A percentile compares a stretch with the other conserved stretches of the same genome.
phyloP scores from a whole-genome alignment of 106 monocot genomes.

The Allium cepa region DNA sequence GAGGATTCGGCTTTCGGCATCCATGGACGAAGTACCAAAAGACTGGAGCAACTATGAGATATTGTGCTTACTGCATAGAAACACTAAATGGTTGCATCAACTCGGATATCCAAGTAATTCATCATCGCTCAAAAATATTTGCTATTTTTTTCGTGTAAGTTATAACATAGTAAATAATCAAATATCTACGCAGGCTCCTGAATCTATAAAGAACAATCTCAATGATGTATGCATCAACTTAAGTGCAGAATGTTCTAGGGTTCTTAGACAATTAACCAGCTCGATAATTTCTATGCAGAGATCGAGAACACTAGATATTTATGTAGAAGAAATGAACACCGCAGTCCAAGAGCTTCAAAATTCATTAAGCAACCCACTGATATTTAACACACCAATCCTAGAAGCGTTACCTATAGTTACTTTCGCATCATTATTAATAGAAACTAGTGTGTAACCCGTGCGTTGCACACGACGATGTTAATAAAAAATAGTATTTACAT shows the following conservation, averaged over 20 bases:
- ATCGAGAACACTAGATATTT: conserved; percentile 17
- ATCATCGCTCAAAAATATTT: too few species aligned
- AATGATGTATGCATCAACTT: conserved; percentile 31
- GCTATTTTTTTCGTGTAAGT: not conserved
- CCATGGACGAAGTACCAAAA: conserved; percentile 25
- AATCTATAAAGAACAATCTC: conserved; percentile 23
- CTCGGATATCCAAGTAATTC: conserved; percentile 17
- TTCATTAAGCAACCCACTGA: not conserved
- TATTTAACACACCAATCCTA: conserved; percentile 2
- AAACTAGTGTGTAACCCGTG: too few species aligned
- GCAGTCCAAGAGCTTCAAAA: conserved; percentile 37
- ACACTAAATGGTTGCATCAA: conserved; percentile 15
- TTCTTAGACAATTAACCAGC: conserved; percentile 36
- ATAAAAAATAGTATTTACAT: too few species aligned
- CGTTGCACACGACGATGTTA: too few species aligned
- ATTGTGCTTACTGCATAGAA: conserved; percentile 21
- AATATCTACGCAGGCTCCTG: conserved; percentile 10
- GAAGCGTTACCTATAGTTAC: conserved; percentile 31
- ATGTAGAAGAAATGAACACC: conserved; percentile 32
- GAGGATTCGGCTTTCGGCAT: conserved; percentile 12
- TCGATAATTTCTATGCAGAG: conserved; percentile 32
- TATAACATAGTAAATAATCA: not conserved
- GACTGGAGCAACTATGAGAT: conserved; percentile 11
- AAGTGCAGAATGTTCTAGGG: conserved; percentile 18
- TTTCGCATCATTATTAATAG: conserved; percentile 32